Evolutionary conservation across 352 stramenopile species (phyloP).

Genomic region (Phytophthora tubulina): DNA sequence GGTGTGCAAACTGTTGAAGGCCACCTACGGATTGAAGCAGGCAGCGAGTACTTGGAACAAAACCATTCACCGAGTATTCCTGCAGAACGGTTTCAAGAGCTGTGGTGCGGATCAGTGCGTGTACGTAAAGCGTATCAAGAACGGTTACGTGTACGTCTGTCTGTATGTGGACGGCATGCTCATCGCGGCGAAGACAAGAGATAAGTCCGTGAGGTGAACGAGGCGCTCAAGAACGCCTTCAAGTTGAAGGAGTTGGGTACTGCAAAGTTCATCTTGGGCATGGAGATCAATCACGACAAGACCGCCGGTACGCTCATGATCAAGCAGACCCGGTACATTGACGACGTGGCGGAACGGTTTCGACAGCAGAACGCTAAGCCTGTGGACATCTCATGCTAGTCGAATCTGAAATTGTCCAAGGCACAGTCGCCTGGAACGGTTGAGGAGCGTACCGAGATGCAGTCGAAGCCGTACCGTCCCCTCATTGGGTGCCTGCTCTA

Average conservation of each 20-base stretch:
- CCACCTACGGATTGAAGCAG: conserved; percentile 31
- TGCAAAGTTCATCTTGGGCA: conserved; percentile 32
- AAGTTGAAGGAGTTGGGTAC: too few relatives aligned
- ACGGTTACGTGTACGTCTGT: conserved; percentile 20
- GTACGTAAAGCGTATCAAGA: conserved; percentile 16
- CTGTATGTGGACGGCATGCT: too few relatives aligned
- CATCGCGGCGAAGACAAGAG: conserved; percentile 18
- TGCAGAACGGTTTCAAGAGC: too few relatives aligned
- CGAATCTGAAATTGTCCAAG: conserved; percentile 12
- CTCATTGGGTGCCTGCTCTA: conserved; percentile 24
- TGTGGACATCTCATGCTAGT: conserved; percentile 5
- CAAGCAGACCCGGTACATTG: conserved; percentile 35
- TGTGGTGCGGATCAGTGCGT: conserved; percentile 33
- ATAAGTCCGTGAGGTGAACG: conserved; percentile 22
- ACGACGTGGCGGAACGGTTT: conserved; percentile 24
- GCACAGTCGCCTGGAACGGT: conserved; percentile 11
- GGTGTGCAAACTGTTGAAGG: conserved; percentile 22
- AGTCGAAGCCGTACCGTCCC: conserved; percentile 12
- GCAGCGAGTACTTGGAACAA: conserved; percentile 28
- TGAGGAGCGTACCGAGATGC: conserved; percentile 4
- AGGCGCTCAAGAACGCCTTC: conserved; percentile 12
- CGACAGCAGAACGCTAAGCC: conserved; percentile 19
- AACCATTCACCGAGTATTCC: too few relatives aligned
- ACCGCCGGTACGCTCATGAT: conserved; percentile 21
- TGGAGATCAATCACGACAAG: conserved; percentile 35